Evolutionary conservation across 2,329 filamentous ascomycete species (phyloP), one percentile per base, ranked within the genome.

Genomic region (Leptographium galeiforme): DNA sequence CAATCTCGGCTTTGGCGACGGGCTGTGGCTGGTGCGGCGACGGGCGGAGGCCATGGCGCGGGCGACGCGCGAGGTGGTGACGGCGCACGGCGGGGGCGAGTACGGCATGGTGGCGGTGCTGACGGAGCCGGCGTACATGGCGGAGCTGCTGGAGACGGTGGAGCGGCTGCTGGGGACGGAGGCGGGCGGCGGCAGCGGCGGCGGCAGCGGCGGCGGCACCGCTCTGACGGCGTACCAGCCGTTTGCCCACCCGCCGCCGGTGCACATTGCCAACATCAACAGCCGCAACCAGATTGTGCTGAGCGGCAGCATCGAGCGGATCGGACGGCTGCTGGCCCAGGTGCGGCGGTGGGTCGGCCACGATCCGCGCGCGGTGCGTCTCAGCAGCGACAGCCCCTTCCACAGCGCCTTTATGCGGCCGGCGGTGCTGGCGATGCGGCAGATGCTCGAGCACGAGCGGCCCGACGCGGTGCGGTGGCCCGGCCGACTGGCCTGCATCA

Each of bases 101-200:
- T 93, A 94, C 63, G 91, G 91, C 63, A 97, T 97, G 91, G 83
- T 96, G 30, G 91, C 91, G 6, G 72, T 96, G 12, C 84, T 97
- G 8, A 95, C 89, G 55, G 89, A 96, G 64, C 84, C 88, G 4
- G 78, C 83, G 58, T 86, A 89, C 64, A 76, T 96, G 55, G 68
- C 73, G 13, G 67, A 73, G 6, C 74, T 96, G 52, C 79, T 95
- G 55, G 74, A 76, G 53, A 82, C 85, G 2, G 87, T 95, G 56
- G 76, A 84, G 63, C 84, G 87, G 58, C 95, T 95, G 61, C 77
- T 94, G 16, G 84, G 76, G 77, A 25, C 49, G 33, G 11, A 6
- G n/a, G 19, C 18, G 6, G 5, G 11, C 6, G n/a, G 33, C 10
- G 16, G 13, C 36, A 10, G n/a, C 34, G 16, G 12, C 25, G 25